A percentile compares a stretch with the other conserved stretches of the same genome.
These are phyloP conservation scores for Canavalia gladiata DNA, from an alignment of 306 rosid species.

Conservation along the genomic window DNA sequence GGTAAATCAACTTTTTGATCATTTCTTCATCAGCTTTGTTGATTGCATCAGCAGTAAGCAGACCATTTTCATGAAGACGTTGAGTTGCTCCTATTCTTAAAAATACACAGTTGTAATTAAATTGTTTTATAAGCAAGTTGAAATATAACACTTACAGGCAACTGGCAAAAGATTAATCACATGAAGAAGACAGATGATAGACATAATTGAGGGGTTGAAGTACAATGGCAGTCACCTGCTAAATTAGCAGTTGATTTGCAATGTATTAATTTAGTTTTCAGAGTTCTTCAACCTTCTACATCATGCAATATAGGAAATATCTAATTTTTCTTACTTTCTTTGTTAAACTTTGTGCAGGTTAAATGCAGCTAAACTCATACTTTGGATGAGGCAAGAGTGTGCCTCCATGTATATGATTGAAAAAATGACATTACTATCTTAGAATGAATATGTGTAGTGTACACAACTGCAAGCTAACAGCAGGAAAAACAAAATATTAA, in stretches of 20 bases:
- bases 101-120: constrained; percentile 45
- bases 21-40: constrained; percentile 83
- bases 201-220: not conserved
- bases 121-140: constrained; percentile 36
- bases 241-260: constrained; percentile 16
- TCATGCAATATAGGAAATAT: constrained; percentile 36
- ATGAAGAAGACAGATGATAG: constrained; percentile 18
- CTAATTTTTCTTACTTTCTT: not conserved
- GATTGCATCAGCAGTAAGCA: constrained; percentile 81
- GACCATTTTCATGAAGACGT: constrained; percentile 73
- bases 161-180: constrained; percentile 8
- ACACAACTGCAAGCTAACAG: constrained; percentile 20
- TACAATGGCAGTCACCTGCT: constrained; percentile 15
- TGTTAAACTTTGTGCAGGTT: constrained; percentile 4
- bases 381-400: not conserved
- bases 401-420: too few species aligned
- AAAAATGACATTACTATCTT: constrained; percentile 5
- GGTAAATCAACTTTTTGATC: constrained; percentile 80
- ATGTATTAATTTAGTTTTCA: not conserved
- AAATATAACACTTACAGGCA: constrained; percentile 29
- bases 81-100: constrained; percentile 81
- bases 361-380: not conserved
- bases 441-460: not conserved
- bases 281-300: constrained; percentile 23
- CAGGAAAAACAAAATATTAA: constrained; percentile 7